These are phyloP conservation scores for Monosporascus sp. DNA, from an alignment of 2,329 filamentous ascomycete species.

Conservation along the genomic window DNA sequence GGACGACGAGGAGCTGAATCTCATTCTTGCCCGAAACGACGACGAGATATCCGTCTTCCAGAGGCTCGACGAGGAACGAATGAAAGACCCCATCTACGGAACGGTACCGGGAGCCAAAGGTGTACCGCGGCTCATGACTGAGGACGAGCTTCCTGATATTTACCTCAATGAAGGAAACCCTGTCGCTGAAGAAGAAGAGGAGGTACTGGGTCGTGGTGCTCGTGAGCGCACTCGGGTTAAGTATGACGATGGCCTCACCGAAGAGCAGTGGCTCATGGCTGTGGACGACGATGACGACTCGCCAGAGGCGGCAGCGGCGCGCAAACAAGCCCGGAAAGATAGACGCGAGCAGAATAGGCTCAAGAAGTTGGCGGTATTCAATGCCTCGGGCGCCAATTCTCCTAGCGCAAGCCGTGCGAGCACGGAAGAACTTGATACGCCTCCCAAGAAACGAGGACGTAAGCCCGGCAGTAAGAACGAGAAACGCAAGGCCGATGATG, in stretches of 20 bases:
- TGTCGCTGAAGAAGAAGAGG: slow-evolving; percentile 72
- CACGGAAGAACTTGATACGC: slow-evolving; percentile 72
- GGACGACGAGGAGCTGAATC: slow-evolving; percentile 95
- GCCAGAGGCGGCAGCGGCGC: slow-evolving; percentile 85
- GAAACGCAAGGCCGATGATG: slow-evolving; percentile 83
- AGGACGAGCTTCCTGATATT: slow-evolving; percentile 87
- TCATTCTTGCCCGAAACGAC: slow-evolving; percentile 87
- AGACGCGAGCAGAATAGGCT: slow-evolving; percentile 73
- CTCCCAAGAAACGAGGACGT: slow-evolving; percentile 77
- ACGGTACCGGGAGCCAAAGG: slow-evolving; percentile 56
- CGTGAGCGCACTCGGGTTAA: slow-evolving; percentile 91
- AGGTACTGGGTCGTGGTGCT: slow-evolving; percentile 79
- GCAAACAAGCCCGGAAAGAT: slow-evolving; percentile 81
- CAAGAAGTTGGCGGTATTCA: slow-evolving; percentile 42
- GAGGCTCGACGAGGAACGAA: slow-evolving; percentile 72
- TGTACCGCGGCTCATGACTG: slow-evolving; percentile 75
- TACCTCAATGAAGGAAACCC: slow-evolving; percentile 85
- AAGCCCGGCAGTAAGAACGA: slow-evolving; percentile 70
- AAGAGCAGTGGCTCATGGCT: slow-evolving; percentile 98
- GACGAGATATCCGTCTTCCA: slow-evolving; percentile 75
- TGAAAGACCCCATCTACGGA: slow-evolving; percentile 65
- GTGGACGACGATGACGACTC: slow-evolving; percentile 95
- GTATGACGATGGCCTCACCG: slow-evolving; percentile 95
- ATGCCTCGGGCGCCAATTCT: slow-evolving; percentile 56
- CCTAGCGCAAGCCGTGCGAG: slow-evolving; percentile 75